Conservation (phyloP, 768 basidiomycete species). For the Hysterangium stoloniferum region DNA sequence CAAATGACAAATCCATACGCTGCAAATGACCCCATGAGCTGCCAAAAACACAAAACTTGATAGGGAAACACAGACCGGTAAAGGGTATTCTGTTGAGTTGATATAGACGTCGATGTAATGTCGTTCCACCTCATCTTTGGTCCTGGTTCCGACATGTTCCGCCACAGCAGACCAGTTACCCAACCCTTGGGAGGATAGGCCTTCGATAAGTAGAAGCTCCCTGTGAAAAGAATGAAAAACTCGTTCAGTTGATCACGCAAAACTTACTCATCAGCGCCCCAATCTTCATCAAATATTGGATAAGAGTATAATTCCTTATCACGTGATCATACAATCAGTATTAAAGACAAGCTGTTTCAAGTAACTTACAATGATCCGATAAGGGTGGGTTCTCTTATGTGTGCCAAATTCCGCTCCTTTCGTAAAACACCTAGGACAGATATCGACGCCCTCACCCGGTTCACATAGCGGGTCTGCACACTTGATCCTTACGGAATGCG, state of each 20-base stretch:
- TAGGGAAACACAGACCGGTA: slow-evolving; percentile 52
- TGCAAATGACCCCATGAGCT: slow-evolving; percentile 16
- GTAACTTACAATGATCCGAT: slow-evolving; percentile 76
- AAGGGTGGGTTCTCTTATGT: slow-evolving; percentile 82
- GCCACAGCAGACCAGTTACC: slow-evolving; percentile 98
- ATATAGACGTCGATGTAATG: slow-evolving; percentile 84
- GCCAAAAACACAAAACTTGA: slow-evolving; percentile 7
- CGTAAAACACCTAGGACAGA: slow-evolving; percentile 91
- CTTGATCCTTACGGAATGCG: slow-evolving; percentile 94
- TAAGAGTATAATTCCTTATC: slow-evolving; percentile 88
- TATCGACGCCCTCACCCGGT: slow-evolving; percentile 75
- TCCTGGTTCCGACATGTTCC: slow-evolving; percentile 88
- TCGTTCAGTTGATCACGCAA: not conserved
- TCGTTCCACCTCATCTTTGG: slow-evolving; percentile 86
- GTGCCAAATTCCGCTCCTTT: slow-evolving; percentile 81
- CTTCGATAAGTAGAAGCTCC: slow-evolving; percentile 85
- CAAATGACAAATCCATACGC: slow-evolving; percentile 50
- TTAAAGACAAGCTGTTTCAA: not conserved
- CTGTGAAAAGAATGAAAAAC: slow-evolving; percentile 32
- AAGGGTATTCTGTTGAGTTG: slow-evolving; percentile 68
- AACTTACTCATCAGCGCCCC: slow-evolving; percentile 95
- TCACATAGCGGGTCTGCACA: slow-evolving; percentile 81
- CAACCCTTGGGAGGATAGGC: slow-evolving; percentile 77
- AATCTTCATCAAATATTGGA: slow-evolving; percentile 90
- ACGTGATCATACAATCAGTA: slow-evolving; percentile 3